phyloP scores from a whole-genome alignment of 2,329 filamentous ascomycete genomes.

The Pyricularia sp. region DNA sequence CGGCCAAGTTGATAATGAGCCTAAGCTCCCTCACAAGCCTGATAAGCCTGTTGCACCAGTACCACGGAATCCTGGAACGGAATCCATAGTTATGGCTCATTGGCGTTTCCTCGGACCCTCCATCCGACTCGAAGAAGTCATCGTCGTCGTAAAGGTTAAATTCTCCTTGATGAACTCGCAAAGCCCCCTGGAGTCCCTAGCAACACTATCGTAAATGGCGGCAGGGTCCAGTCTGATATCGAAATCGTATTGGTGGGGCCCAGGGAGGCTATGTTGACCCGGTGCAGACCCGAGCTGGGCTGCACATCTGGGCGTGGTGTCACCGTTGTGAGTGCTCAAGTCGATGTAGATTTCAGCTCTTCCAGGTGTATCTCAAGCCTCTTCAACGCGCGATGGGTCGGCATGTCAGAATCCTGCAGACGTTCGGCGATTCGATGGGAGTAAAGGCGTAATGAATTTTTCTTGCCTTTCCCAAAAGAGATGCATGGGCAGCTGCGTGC shows the following conservation, averaged over 20 bases:
- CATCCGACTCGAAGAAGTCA: neutral
- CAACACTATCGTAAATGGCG: neutral
- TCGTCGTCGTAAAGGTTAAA: neutral
- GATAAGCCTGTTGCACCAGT: neutral
- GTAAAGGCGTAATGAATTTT: neutral
- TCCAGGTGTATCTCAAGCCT: neutral
- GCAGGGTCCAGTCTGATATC: neutral
- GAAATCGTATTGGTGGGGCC: neutral
- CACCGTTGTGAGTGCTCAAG: neutral
- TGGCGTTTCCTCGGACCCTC: neutral
- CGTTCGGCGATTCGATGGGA: neutral
- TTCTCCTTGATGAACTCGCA: neutral
- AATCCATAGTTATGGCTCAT: neutral
- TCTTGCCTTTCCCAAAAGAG: neutral
- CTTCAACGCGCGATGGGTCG: neutral
- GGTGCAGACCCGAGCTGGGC: neutral
- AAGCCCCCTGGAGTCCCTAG: neutral
- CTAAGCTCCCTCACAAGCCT: neutral
- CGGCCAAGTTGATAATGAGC: neutral
- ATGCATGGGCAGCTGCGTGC: slow-evolving; percentile 3
- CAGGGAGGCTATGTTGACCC: neutral
- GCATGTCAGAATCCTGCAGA: neutral
- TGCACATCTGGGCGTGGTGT: neutral
- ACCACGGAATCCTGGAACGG: neutral
- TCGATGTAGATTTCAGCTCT: neutral